phyloP scores from a whole-genome alignment of 2,329 filamentous ascomycete species.

The Aspergillus awamori region DNA sequence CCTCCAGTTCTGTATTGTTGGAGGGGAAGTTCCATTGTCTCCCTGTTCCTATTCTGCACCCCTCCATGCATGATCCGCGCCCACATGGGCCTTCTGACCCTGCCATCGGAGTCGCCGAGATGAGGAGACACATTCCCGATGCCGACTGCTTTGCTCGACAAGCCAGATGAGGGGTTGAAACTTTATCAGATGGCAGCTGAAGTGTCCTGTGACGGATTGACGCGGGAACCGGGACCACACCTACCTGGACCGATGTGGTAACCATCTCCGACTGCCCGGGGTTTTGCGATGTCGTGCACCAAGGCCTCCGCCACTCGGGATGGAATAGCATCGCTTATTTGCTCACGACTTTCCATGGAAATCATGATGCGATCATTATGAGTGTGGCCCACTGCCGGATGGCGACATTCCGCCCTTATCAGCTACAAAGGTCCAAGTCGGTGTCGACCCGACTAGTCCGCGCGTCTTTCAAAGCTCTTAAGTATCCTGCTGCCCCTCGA shows the following conservation, averaged over 20 bases:
- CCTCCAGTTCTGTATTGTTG: no score
- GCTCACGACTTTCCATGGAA: not conserved
- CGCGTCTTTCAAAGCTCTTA: not conserved
- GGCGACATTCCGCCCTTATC: not conserved
- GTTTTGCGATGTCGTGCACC: not conserved
- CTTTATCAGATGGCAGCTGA: conserved; percentile 1
- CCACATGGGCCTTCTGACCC: no score
- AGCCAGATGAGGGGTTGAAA: not conserved
- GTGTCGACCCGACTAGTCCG: not conserved
- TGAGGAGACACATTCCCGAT: no score
- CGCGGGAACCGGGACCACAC: not conserved
- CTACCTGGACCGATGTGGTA: not conserved
- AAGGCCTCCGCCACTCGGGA: not conserved
- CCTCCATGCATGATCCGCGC: no score
- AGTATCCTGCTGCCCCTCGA: not conserved
- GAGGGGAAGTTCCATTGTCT: no score
- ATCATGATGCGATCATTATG: not conserved
- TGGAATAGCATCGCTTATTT: not conserved
- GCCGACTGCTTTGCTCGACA: not conserved
- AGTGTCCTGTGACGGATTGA: not conserved
- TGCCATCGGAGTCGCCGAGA: no score
- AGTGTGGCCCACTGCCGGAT: not conserved
- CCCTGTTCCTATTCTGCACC: no score
- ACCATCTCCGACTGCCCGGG: conserved; percentile 6
- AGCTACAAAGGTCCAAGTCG: not conserved